These are phyloP conservation scores for Wickerhamiella siamensis DNA, from an alignment of 805 yeast species.

Conservation along the genomic window DNA sequence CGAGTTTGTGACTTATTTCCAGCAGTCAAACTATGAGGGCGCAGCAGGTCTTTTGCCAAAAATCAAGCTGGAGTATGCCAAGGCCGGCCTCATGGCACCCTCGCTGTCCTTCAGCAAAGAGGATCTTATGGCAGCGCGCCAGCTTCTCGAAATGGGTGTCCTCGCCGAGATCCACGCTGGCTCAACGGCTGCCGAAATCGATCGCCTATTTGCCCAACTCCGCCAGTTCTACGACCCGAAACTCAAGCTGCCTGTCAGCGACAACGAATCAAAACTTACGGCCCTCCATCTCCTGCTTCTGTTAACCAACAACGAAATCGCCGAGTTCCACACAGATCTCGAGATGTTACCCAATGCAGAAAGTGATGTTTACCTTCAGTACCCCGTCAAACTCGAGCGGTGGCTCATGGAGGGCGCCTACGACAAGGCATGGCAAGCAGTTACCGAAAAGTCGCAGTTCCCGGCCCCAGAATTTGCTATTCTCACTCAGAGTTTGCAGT, in stretches of 20 bases:
- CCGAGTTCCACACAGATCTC: constrained; percentile 79
- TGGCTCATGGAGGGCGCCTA: constrained; percentile 96
- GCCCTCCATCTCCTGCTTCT: constrained; percentile 64
- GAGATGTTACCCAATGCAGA: constrained; percentile 56
- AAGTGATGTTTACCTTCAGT: constrained; percentile 54
- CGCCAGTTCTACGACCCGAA: constrained; percentile 53
- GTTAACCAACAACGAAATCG: constrained; percentile 69
- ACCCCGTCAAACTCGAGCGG: constrained; percentile 80
- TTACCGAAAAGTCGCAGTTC: constrained; percentile 37
- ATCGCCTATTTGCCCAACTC: constrained; percentile 58
- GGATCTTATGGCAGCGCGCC: constrained; percentile 66
- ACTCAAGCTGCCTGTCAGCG: constrained; percentile 31
- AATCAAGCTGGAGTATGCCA: constrained; percentile 65
- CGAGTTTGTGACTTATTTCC: constrained; percentile 52
- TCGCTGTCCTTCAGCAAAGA: constrained; percentile 25
- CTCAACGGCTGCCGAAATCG: constrained; percentile 45
- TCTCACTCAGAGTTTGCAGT: constrained; percentile 51
- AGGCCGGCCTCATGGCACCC: constrained; percentile 66
- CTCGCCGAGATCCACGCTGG: constrained; percentile 53
- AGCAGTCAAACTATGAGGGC: constrained; percentile 41
- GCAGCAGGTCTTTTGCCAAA: constrained; percentile 53
- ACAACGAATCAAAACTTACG: constrained; percentile 55
- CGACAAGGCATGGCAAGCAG: constrained; percentile 73
- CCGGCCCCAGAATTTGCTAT: constrained; percentile 61
- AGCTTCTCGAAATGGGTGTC: constrained; percentile 80